Base-by-base conservation (phyloP, 306 rosid species). In the Cicer chorassanicum region DNA sequence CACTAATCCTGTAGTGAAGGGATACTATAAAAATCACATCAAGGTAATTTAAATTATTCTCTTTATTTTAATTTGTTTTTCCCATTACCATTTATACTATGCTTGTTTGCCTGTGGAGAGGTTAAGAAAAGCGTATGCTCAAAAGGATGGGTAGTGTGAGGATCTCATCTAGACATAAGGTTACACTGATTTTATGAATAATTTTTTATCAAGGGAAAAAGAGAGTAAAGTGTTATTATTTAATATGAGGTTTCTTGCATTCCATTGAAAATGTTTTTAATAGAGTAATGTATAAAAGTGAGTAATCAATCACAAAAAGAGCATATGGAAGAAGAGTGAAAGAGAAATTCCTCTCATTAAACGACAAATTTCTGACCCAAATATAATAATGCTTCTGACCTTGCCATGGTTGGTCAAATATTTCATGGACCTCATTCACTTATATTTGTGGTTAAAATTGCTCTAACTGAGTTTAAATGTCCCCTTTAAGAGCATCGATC, bases 11-110 rank as follows among this genome's bases (percentile, higher is more conserved):
- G 75, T 85, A 0, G 91, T 85, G 0, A 92, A 89, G 78, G 93
- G 86, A 12, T 90, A 74, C 82, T 95, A 84, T 87, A 92, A 89
- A 85, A 92, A 95, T 74, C 97, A 95, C 81, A 72, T 92, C 78
- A 92, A 84, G 90, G 99, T 88, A 77, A 21, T 9, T 29, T 29
- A 3, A 29, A 29, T 29, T 29, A 29, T 29, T 29, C 34, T 29
- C 34, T 71, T 13, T 43, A 9, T 50, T 53, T 11, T 43, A 9
- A 44, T 53, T 11, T 36, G 0, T 29, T 44, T 72, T 36, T 24
- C 9, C 1, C n/a, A 1, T 5, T 60, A 48, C 24, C 12, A 15
- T 11, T 12, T 9, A 7, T 65, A 16, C 6, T 54, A 15, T 54
- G 29, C 10, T 8, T 55, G 9, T 19, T 8, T 55, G 4, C 12